Evolutionary conservation across 169 alveolate species (phyloP), one percentile per base, ranked within the genome.

Genomic region (Fabrea salina): DNA sequence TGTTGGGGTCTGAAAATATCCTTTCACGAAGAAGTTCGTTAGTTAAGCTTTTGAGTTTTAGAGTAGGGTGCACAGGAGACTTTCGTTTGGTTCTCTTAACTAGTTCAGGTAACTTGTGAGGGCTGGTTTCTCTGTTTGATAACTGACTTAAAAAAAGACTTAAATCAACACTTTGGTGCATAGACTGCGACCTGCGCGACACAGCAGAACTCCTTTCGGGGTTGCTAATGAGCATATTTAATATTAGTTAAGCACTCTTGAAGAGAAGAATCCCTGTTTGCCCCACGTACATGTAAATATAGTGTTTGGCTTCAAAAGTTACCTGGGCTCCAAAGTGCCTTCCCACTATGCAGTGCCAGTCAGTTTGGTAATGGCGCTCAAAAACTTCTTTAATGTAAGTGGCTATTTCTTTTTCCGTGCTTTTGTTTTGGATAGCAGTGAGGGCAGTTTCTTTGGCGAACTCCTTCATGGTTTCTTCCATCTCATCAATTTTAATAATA

Each of bases 341-440:
- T 6, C 97, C 97, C 16, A 93, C 94, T 53, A 93, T 90, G 77
- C 95, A 90, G 85, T 93, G 95, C 97, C 97, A 93, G 81, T 89
- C 87, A 32, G 95, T 94, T 53, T 91, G 92, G 78, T 90, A 93
- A 75, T 86, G 89, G 25, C 86, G 84, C 78, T 89, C 94, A 58
- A 93, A 89, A 68, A 75, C 89, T 41, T 89, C 80, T 71, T 93
- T 93, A 53, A 93, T 83, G 75, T 82, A 86, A 53, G 88, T 79
- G 33, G 95, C 87, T 5, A 87, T 86, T 80, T 89, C 94, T 82
- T 90, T 82, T 61, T 92, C 94, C 30, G 89, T 85, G 8, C 66
- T 49, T 44, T 70, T 44, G 16, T 4, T 49, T n/a, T 43, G 30
- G 11, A 19, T 37, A 43, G 79, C 79, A 13, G 16, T 49, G 22